Conservation (phyloP, 2,329 filamentous ascomycete species). For the Cadophora sp. region DNA sequence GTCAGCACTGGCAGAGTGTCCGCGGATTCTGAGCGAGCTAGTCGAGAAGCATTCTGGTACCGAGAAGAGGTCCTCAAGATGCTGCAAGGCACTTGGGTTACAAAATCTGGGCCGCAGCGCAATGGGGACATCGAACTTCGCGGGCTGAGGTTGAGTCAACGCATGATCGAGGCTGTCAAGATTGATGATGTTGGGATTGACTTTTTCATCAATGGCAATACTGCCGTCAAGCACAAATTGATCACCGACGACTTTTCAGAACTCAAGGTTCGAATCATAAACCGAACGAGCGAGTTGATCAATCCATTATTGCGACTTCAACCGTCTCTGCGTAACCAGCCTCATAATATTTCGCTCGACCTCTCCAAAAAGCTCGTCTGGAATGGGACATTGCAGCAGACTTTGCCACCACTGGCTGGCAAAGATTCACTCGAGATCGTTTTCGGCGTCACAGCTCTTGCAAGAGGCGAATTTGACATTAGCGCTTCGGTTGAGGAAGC, state of each 20-base stretch:
- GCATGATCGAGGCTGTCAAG: constrained; percentile 85
- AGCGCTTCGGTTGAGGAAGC: constrained; percentile 84
- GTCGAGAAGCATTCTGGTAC: constrained; percentile 90
- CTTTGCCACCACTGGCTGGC: constrained; percentile 67
- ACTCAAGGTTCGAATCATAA: constrained; percentile 74
- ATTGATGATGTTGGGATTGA: constrained; percentile 79
- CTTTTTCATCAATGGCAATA: constrained; percentile 56
- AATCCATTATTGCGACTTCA: constrained; percentile 77
- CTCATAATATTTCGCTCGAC: constrained; percentile 72
- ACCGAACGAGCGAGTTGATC: constrained; percentile 73
- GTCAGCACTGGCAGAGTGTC: constrained; percentile 81
- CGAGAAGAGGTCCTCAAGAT: constrained; percentile 78
- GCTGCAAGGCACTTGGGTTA: constrained; percentile 75
- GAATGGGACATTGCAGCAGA: constrained; percentile 83
- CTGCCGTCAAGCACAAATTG: constrained; percentile 41
- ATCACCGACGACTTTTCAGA: constrained; percentile 70
- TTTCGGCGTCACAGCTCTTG: constrained; percentile 77
- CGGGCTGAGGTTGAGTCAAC: constrained; percentile 72
- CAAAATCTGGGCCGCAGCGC: constrained; percentile 53
- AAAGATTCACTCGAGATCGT: constrained; percentile 65
- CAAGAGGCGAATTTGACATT: constrained; percentile 83
- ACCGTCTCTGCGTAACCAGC: constrained; percentile 75
- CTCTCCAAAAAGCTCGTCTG: constrained; percentile 82
- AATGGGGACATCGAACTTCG: constrained; percentile 80
- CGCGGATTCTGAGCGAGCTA: constrained; percentile 78